Evolutionary conservation across 306 rosid genomes (phyloP), one percentile per base, ranked within the genome.

Genomic region (Vicia villosa): DNA sequence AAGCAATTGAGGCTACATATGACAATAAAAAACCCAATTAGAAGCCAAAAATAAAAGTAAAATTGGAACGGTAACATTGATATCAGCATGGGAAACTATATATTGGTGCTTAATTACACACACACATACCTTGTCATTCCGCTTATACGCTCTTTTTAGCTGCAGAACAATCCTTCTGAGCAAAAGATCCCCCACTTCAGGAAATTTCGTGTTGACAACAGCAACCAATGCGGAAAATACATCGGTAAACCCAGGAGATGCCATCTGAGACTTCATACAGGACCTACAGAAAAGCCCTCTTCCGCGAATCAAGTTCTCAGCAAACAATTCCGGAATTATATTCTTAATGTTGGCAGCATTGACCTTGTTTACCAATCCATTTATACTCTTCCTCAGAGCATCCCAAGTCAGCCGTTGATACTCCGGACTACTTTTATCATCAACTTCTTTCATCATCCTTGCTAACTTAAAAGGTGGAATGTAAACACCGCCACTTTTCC

Each of bases 381-480:
- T 94, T 45, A 94, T 94, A 54, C 97, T 94, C 91, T 94, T 90
- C 36, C 98, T 83, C 16, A 94, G 83, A 43, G 97, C 96, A 80
- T 94, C 98, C 97, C 97, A 94, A n/a, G 97, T 94, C 74, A 94
- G 69, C 5, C 97, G 74, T 63, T 94, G 98, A 75, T 94, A 94
- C 59, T 94, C 92, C 9, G 78, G 56, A 41, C 98, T 90, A 66
- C 94, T 86, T 76, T 94, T 94, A 46, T 94, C 98, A 20, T 94
- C 66, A 12, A 90, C 97, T 72, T 94, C 92, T 63, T 87, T 85
- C 94, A 94, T 86, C 97, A 94, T 94, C 60, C 91, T 76, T 34
- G 98, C 98, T 85, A 94, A 65, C 89, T 88, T 94, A 81, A 90
- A 94, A 0, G 97, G 95, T 0, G 98, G 98, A 66, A 94, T 88